phyloP scores from a whole-genome alignment of 164 flowering plant species.

The Buxus sempervirens region DNA sequence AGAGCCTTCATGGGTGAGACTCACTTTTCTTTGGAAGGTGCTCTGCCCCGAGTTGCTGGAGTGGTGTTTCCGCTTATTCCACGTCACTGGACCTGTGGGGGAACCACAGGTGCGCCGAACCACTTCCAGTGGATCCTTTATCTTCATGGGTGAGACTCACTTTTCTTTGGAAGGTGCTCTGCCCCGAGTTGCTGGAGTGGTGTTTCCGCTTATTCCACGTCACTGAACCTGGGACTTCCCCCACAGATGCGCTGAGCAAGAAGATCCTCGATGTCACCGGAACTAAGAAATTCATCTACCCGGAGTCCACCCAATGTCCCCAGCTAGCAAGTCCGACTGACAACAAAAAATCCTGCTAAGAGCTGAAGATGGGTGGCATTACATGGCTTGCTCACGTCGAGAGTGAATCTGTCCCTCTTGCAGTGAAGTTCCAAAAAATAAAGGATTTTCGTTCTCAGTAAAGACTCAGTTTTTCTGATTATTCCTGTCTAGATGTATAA shows the following conservation, averaged over 20 bases:
- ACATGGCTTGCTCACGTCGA: too few relatives aligned
- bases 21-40: slow-evolving; percentile 21
- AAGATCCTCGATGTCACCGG: slow-evolving; percentile 34
- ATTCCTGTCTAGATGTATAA: too few relatives aligned
- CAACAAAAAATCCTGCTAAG: too few relatives aligned
- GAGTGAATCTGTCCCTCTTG: too few relatives aligned
- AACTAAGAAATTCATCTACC: slow-evolving; percentile 21
- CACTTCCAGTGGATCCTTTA: too few relatives aligned
- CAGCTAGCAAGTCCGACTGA: slow-evolving; percentile 19
- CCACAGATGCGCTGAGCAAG: slow-evolving; percentile 27
- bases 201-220: slow-evolving; percentile 16
- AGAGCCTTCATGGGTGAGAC: slow-evolving; percentile 32
- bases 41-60: slow-evolving; percentile 37
- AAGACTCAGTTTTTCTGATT: too few relatives aligned
- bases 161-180: slow-evolving; percentile 25
- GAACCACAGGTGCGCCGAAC: too few relatives aligned
- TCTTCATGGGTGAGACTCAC: slow-evolving; percentile 29
- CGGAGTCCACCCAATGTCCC: slow-evolving; percentile 15
- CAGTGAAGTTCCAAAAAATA: too few relatives aligned
- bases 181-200: slow-evolving; percentile 39
- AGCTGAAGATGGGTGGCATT: too few relatives aligned
- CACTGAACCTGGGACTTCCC: slow-evolving; percentile 13
- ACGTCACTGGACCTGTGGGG: too few relatives aligned
- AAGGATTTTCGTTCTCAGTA: too few relatives aligned
- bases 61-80: slow-evolving; percentile 24